Percentiles rank a stretch among this genome's conserved stretches.
Conservation (phyloP, 805 yeast genomes). For the Metschnikowia drakensbergensis region DNA sequence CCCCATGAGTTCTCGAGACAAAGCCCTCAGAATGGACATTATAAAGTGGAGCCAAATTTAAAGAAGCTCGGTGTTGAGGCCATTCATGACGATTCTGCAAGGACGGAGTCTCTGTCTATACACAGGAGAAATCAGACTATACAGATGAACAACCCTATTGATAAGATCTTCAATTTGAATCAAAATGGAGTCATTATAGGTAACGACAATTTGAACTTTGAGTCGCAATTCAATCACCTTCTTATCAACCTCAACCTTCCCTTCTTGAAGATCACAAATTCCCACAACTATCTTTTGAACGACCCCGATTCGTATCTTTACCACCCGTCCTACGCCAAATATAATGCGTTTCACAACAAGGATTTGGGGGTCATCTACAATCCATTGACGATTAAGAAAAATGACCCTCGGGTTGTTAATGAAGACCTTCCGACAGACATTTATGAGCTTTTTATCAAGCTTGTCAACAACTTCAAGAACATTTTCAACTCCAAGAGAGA, state of each 20-base stretch:
- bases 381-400: slow-evolving; percentile 30
- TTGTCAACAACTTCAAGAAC: slow-evolving; percentile 42
- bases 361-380: slow-evolving; percentile 39
- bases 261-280: slow-evolving; percentile 41
- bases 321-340: slow-evolving; percentile 36
- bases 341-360: slow-evolving; percentile 33
- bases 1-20: slow-evolving; percentile 22
- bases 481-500: slow-evolving; percentile 35
- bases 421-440: slow-evolving; percentile 36
- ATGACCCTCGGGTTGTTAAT: slow-evolving; percentile 4
- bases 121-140: slow-evolving; percentile 9
- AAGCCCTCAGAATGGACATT: slow-evolving; percentile 27
- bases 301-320: slow-evolving; percentile 42
- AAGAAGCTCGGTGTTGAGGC: not conserved
- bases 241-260: slow-evolving; percentile 42
- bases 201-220: slow-evolving; percentile 43
- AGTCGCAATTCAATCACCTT: slow-evolving; percentile 43
- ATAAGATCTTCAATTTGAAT: slow-evolving; percentile 43
- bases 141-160: slow-evolving; percentile 42
- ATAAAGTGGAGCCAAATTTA: not conserved
- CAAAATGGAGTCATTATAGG: slow-evolving; percentile 43
- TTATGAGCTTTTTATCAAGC: slow-evolving; percentile 41
- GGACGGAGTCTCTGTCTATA: slow-evolving; percentile 19
- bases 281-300: slow-evolving; percentile 39
- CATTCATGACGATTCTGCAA: not conserved